Conservation (phyloP, 2,329 filamentous ascomycete genomes). For the Penicillium sp. region DNA sequence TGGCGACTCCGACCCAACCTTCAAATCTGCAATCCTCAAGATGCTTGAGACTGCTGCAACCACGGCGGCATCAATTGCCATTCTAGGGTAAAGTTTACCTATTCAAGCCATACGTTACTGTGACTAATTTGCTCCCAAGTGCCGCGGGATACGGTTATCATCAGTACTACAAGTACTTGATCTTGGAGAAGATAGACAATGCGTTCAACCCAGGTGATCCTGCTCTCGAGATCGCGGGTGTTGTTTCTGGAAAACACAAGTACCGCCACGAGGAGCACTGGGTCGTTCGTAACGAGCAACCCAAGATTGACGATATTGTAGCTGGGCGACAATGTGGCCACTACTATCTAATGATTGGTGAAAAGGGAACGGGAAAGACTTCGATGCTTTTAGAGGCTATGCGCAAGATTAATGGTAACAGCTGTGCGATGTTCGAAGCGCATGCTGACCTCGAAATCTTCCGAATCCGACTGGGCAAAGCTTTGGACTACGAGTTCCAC, state of each 20-base stretch:
- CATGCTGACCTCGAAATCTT: conserved; percentile 96
- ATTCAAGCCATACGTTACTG: neutral
- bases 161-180: conserved; percentile 81
- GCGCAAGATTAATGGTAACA: conserved; percentile 84
- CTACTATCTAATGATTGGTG: conserved; percentile 88
- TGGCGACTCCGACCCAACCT: conserved; percentile 29
- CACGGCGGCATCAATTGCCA: conserved; percentile 70
- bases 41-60: conserved; percentile 74
- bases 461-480: conserved; percentile 85
- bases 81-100: conserved; percentile 55
- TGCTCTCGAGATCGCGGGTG: conserved; percentile 74
- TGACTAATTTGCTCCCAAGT: conserved; percentile 26
- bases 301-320: conserved; percentile 77
- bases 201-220: conserved; percentile 92
- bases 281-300: conserved; percentile 81
- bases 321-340: conserved; percentile 70
- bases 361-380: conserved; percentile 95
- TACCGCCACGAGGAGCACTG: conserved; percentile 61
- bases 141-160: conserved; percentile 75
- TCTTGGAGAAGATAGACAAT: conserved; percentile 87
- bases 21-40: conserved; percentile 51
- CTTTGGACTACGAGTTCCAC: conserved; percentile 92
- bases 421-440: conserved; percentile 92
- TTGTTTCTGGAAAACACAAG: conserved; percentile 37
- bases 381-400: conserved; percentile 96